A percentile compares a stretch with the other conserved stretches of the same genome.
Evolutionary conservation across 768 basidiomycete species (phyloP).

Genomic region (Tylopilus felleus): DNA sequence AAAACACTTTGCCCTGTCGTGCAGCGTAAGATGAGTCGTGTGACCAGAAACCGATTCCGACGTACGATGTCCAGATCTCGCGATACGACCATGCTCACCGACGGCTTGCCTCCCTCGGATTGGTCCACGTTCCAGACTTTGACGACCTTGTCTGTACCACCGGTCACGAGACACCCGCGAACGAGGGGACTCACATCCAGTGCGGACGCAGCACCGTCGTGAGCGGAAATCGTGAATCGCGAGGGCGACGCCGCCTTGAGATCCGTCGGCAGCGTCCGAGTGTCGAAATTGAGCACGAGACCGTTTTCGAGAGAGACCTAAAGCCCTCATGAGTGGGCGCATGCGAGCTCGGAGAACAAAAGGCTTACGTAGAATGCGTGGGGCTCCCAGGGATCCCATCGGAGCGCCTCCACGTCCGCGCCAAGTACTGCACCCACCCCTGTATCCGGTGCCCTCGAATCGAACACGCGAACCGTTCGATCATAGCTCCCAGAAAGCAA

Average conservation of each 20-base stretch:
- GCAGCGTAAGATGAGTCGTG: neutral
- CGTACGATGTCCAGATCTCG: slow-evolving; percentile 88
- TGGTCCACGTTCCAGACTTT: slow-evolving; percentile 95
- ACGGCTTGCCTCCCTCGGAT: slow-evolving; percentile 55
- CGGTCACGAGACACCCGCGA: slow-evolving; percentile 87
- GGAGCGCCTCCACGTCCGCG: slow-evolving; percentile 88
- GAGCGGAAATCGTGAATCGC: slow-evolving; percentile 88
- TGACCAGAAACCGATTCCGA: slow-evolving; percentile 12
- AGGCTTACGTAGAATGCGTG: slow-evolving; percentile 78
- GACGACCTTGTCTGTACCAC: slow-evolving; percentile 91
- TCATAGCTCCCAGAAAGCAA: slow-evolving; percentile 93
- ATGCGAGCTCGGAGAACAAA: neutral
- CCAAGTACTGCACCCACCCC: slow-evolving; percentile 85
- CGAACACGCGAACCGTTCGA: slow-evolving; percentile 92
- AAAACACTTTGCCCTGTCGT: slow-evolving; percentile 91
- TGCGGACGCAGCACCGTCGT: slow-evolving; percentile 86
- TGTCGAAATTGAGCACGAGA: slow-evolving; percentile 88
- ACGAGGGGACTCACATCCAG: slow-evolving; percentile 90
- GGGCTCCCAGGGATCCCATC: slow-evolving; percentile 96
- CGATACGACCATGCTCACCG: slow-evolving; percentile 80
- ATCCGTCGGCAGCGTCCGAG: slow-evolving; percentile 72
- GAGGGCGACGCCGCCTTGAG: slow-evolving; percentile 62
- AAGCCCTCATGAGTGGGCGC: neutral
- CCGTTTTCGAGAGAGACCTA: slow-evolving; percentile 96
- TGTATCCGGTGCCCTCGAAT: slow-evolving; percentile 76